Base-by-base conservation (phyloP, 23 red algal genomes). In the Gracilaria gracilis region DNA sequence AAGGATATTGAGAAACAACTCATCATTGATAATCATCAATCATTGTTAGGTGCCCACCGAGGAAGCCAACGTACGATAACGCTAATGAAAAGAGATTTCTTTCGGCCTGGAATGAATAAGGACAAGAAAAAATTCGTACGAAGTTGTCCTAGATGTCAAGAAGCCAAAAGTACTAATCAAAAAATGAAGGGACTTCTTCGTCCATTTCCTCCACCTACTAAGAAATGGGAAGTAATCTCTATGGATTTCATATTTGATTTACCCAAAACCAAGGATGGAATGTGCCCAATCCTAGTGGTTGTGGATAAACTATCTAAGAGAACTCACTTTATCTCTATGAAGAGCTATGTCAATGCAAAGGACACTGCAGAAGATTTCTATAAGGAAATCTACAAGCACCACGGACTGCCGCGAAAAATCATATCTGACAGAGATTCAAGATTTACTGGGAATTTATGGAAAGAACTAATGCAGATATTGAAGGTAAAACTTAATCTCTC, bases 211-310 rank as follows among this genome's bases (percentile, higher is more conserved):
- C 59, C 21, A n/a, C 34, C 35, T 19, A 13, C 4, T 9, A 74
- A 86, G 23, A 86, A 74, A 54, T 86, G 82, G 64, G 82, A 86
- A 72, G 35, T 49, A 24, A 86, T 86, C 37, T 70, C 65, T 28
- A 86, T 86, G 65, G 65, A 86, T 14, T 86, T 70, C 65, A 66
- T 86, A 51, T 70, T 73, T 34, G 65, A 86, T 9, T 34, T 74
- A 70, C 82, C 82, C 49, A 69, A 70, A 55, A 86, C 32, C 38
- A 70, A 86, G n/a, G 36, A 57, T 13, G 44, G 64, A 51, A 86
- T 69, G 42, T 23, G 58, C 24, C 9, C n/a, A 73, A 74, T 86
- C 13, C 20, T 73, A 0, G 64, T 86, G 14, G 65, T 86, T 4
- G 65, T 86, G 36, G 62, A 86, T 34, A 86, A 74, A 51, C 49